These are phyloP conservation scores for Daldinia concentrica DNA, from an alignment of 495 filamentous ascomycete species.

Conservation along the genomic window DNA sequence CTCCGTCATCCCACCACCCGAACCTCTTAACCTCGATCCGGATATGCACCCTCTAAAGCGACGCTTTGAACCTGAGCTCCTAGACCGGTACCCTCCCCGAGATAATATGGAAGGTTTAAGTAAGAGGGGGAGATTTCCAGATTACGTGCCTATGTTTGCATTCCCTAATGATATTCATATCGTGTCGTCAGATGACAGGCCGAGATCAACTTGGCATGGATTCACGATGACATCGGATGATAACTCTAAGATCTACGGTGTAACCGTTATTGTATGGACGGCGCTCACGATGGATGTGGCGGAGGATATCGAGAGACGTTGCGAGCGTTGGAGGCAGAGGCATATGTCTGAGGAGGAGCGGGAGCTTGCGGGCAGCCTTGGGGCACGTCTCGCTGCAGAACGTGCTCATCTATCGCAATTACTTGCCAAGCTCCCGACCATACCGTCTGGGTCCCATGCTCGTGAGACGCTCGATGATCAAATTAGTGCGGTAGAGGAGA, in stretches of 20 bases:
- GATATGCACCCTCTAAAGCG: constrained; percentile 95
- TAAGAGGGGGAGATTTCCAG: constrained; percentile 87
- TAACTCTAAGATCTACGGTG: constrained; percentile 88
- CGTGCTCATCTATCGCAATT: constrained; percentile 89
- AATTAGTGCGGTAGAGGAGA: constrained; percentile 95
- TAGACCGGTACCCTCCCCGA: constrained; percentile 91
- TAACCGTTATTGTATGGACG: constrained; percentile 92
- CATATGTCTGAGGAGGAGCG: constrained; percentile 98
- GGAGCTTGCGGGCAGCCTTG: constrained; percentile 91
- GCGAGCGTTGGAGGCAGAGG: constrained; percentile 90
- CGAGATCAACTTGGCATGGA: constrained; percentile 95
- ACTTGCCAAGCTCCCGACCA: constrained; percentile 79
- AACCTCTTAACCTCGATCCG: constrained; percentile 87
- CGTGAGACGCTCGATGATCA: constrained; percentile 89
- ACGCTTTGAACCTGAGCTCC: constrained; percentile 90
- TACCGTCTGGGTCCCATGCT: constrained; percentile 79
- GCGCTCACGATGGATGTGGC: constrained; percentile 83
- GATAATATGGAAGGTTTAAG: constrained; percentile 81
- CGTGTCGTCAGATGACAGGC: constrained; percentile 92
- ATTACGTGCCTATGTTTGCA: constrained; percentile 99
- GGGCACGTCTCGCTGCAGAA: constrained; percentile 88
- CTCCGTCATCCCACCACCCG: constrained; percentile 92
- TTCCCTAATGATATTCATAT: constrained; percentile 98
- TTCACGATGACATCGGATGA: constrained; percentile 97
- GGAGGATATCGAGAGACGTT: constrained; percentile 87